Base-by-base conservation (phyloP, 1,284 basidiomycete genomes). In the Malassezia sp. region DNA sequence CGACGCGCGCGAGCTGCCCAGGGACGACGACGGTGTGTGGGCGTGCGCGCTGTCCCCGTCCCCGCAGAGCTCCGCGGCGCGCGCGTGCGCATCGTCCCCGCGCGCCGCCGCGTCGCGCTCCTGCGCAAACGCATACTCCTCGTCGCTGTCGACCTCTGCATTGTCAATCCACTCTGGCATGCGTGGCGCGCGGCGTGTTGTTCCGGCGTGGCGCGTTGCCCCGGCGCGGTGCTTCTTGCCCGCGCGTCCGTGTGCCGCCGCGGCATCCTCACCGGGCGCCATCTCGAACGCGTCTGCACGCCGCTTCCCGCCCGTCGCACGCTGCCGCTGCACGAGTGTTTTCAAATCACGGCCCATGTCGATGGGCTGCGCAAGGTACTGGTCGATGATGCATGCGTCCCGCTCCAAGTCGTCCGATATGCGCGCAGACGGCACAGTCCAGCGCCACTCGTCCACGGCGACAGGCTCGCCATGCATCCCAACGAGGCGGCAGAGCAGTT, bases 131-230 rank as follows among this genome's bases (percentile, higher is more conserved):
- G 55, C 60, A 21, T 59, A 53, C 36, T 65, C 64, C 38, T 63
- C 64, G 47, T 67, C 62, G 30, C 60, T 63, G 46, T 67, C 61
- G 49, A 65, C 64, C 20, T 57, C 59, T 40, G 64, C 62, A 35
- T 61, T 52, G 34, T 53, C 42, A 10, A 38, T 53, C 37, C 58
- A 54, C 31, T 42, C 48, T 17, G 43, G 50, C 52, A 52, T 53
- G 15, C 46, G 39, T 10, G 48, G 34, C 6, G 35, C 47, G 12
- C 43, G 40, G 11, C 23, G 7, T 14, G 11, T 34, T 32, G 27
- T 27, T 26, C 30, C 38, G 47, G 21, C 34, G 17, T 1, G 41
- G 37, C 8, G 42, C 33, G 2, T n/a, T n/a, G n/a, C n/a, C n/a
- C 22, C 38, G 32, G 31, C 43, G 27, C 39, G 41, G 26, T 15